These are phyloP conservation scores for Coprinopsis cinerea DNA, from an alignment of 768 basidiomycete species.

Conservation along the genomic window DNA sequence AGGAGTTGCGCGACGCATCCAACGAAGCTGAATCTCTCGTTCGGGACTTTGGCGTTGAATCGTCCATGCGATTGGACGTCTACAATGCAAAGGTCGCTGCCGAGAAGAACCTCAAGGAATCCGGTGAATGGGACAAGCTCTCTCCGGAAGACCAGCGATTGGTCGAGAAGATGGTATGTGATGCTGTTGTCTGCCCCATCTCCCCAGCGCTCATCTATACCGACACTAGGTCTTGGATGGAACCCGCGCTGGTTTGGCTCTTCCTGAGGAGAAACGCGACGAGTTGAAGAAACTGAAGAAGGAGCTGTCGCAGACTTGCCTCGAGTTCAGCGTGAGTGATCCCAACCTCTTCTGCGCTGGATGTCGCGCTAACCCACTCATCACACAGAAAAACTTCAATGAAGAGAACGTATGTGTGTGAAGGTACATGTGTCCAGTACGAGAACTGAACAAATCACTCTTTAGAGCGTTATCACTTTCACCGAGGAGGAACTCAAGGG, in stretches of 20 bases:
- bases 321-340: constrained; percentile 69
- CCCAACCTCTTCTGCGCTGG: background rate
- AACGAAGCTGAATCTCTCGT: constrained; percentile 66
- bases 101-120: constrained; percentile 58
- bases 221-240: constrained; percentile 57
- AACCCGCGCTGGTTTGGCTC: constrained; percentile 69
- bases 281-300: constrained; percentile 63
- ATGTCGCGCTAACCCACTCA: background rate
- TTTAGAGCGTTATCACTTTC: constrained; percentile 56
- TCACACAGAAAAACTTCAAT: constrained; percentile 74
- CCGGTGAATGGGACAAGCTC: constrained; percentile 57
- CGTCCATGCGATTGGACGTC: constrained; percentile 77
- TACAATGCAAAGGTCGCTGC: constrained; percentile 69
- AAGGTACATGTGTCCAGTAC: background rate
- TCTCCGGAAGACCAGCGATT: constrained; percentile 65
- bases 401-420: constrained; percentile 70
- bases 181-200: background rate
- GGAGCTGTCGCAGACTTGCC: constrained; percentile 64
- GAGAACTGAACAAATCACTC: background rate
- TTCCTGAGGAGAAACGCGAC: constrained; percentile 57
- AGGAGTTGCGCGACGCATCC: constrained; percentile 77
- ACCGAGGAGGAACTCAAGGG: constrained; percentile 73
- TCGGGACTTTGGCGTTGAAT: constrained; percentile 69
- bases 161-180: constrained; percentile 66
- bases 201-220: background rate